Conservation (phyloP, 1,139 yeast species). For the Saccharomyces pastorianus region DNA sequence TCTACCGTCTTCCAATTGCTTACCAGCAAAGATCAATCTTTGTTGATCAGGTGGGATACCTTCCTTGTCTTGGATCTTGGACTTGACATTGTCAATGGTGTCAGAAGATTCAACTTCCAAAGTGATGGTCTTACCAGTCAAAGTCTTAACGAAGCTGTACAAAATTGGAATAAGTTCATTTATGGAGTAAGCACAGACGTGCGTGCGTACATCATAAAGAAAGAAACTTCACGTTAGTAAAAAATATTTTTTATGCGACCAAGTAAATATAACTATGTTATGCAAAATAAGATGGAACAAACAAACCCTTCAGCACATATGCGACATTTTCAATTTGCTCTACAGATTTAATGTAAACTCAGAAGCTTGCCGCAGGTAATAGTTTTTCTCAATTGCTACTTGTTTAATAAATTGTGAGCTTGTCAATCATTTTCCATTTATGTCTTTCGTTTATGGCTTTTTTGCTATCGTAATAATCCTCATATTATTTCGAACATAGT, state of each 20-base stretch:
- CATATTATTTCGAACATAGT: not conserved
- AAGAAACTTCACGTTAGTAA: not conserved
- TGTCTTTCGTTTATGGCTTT: not conserved
- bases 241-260: not conserved
- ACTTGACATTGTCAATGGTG: conserved; percentile 89
- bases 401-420: not conserved
- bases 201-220: not conserved
- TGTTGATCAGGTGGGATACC: conserved; percentile 95
- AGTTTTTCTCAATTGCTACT: not conserved
- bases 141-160: conserved; percentile 76
- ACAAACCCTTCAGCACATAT: not conserved
- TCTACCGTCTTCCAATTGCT: conserved; percentile 91
- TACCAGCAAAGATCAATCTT: conserved; percentile 88
- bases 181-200: conserved; percentile 16
- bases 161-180: not conserved
- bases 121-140: conserved; percentile 86
- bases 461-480: not conserved
- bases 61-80: conserved; percentile 91
- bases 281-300: not conserved
- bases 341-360: not conserved
- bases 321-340: not conserved
- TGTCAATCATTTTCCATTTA: not conserved
- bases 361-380: conserved; percentile 16
- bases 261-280: not conserved
- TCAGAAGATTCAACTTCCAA: conserved; percentile 91